These are phyloP conservation scores for Dothistroma septosporum DNA, from an alignment of 2,329 filamentous ascomycete species.

Conservation along the genomic window DNA sequence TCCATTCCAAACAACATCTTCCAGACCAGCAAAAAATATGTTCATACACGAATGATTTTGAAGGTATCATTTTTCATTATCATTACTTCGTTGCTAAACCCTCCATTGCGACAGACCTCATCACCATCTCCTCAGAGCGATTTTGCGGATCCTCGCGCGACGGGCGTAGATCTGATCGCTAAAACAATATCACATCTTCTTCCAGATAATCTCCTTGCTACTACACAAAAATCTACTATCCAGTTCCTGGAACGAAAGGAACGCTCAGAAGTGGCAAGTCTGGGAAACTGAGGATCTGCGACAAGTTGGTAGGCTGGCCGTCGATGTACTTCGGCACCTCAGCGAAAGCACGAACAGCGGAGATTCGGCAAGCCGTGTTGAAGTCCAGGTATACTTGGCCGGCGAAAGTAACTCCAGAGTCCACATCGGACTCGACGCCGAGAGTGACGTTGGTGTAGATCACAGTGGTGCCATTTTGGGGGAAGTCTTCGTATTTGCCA, in stretches of 20 bases:
- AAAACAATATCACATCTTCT: too few relatives aligned
- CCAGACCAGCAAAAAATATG: too few relatives aligned
- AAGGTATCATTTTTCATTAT: too few relatives aligned
- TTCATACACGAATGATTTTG: too few relatives aligned
- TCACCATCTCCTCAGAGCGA: too few relatives aligned
- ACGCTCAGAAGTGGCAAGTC: background rate
- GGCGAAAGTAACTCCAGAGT: conserved; percentile 14
- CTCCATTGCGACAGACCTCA: too few relatives aligned
- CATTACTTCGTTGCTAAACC: too few relatives aligned
- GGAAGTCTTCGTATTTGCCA: conserved; percentile 13
- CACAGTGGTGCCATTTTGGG: conserved; percentile 13
- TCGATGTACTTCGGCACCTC: conserved; percentile 12
- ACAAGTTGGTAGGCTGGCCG: conserved; percentile 10
- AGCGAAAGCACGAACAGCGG: conserved; percentile 12
- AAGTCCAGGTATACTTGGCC: conserved; percentile 15
- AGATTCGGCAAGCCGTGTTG: conserved; percentile 14
- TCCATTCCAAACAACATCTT: too few relatives aligned
- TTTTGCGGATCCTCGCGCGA: too few relatives aligned
- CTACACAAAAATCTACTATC: too few relatives aligned
- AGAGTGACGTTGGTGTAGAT: conserved; percentile 14
- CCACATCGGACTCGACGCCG: conserved; percentile 1
- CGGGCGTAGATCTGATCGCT: too few relatives aligned
- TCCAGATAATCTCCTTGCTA: too few relatives aligned
- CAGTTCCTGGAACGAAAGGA: background rate
- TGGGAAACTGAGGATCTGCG: conserved; percentile 7